Evolutionary conservation across 2,329 filamentous ascomycete genomes (phyloP).

Genomic region (Diaporthe sp.): DNA sequence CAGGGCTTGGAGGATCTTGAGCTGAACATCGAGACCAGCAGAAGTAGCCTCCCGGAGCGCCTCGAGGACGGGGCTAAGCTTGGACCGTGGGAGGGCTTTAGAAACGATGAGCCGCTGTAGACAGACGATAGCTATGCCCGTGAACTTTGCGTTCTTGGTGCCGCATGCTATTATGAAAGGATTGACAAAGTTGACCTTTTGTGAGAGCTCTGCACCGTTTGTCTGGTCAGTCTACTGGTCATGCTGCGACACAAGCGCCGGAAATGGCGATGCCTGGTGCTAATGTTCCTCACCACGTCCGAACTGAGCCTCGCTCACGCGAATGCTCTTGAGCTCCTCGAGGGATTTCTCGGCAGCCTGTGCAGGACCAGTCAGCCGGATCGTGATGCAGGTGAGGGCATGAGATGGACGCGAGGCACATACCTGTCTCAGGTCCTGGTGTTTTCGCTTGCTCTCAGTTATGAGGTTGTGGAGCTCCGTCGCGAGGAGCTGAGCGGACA

Average conservation of each 20-base stretch:
- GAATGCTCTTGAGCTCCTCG: conserved; percentile 85
- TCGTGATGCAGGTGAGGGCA: background rate
- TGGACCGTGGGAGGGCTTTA: conserved; percentile 81
- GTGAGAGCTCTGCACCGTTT: conserved; percentile 78
- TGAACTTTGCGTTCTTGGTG: conserved; percentile 92
- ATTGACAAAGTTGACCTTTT: conserved; percentile 86
- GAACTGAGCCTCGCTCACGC: conserved; percentile 81
- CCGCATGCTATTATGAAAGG: conserved; percentile 95
- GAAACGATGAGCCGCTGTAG: conserved; percentile 90
- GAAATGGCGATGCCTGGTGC: conserved; percentile 48
- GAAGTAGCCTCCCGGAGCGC: conserved; percentile 88
- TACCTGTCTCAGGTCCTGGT: conserved; percentile 89
- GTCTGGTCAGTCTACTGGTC: conserved; percentile 22
- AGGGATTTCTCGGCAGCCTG: conserved; percentile 94
- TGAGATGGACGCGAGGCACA: conserved; percentile 46
- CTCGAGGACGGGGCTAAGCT: conserved; percentile 88
- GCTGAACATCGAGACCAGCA: conserved; percentile 87
- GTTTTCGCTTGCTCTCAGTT: conserved; percentile 95
- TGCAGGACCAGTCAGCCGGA: conserved; percentile 14
- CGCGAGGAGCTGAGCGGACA: conserved; percentile 92
- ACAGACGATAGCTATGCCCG: conserved; percentile 87
- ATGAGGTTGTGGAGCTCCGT: conserved; percentile 92
- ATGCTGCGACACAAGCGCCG: conserved; percentile 45
- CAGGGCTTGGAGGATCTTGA: conserved; percentile 94
- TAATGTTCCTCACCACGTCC: conserved; percentile 47